Percentiles rank a stretch among this genome's conserved stretches.
Conservation (phyloP, 2,329 filamentous ascomycete species). For the Lachnellula occidentalis region DNA sequence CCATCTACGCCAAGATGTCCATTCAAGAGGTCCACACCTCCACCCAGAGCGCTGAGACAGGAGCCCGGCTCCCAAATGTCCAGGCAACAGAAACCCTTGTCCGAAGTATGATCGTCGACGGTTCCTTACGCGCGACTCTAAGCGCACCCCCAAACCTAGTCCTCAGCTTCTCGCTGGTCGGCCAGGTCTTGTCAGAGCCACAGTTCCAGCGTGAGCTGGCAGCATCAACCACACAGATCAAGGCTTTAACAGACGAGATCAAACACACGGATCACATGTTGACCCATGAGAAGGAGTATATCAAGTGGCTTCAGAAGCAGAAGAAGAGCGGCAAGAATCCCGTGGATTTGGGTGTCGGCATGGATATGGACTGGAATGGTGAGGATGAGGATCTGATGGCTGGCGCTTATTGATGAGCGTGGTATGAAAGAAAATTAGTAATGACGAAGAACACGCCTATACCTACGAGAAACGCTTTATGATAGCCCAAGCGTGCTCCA, state of each 20-base stretch:
- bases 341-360: conserved; percentile 7
- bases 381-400: conserved; percentile 31
- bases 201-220: conserved; percentile 46
- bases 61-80: conserved; percentile 36
- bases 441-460: conserved; percentile 6
- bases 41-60: conserved; percentile 52
- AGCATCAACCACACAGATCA: conserved; percentile 38
- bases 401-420: conserved; percentile 10
- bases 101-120: conserved; percentile 49
- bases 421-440: conserved; percentile 1
- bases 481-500: conserved; percentile 2
- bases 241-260: conserved; percentile 42
- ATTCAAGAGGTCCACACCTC: conserved; percentile 46
- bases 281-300: conserved; percentile 50
- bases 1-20: conserved; percentile 60
- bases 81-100: conserved; percentile 43
- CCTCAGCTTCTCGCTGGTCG: conserved; percentile 45
- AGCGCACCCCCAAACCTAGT: conserved; percentile 42
- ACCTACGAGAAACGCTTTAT: conserved; percentile 8
- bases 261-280: conserved; percentile 49
- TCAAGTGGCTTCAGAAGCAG: conserved; percentile 42
- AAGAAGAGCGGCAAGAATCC: conserved; percentile 14
- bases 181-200: conserved; percentile 42
- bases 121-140: conserved; percentile 49
- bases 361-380: conserved; percentile 22